Conservation (phyloP, 306 rosid species). For the Rosa rugosa region DNA sequence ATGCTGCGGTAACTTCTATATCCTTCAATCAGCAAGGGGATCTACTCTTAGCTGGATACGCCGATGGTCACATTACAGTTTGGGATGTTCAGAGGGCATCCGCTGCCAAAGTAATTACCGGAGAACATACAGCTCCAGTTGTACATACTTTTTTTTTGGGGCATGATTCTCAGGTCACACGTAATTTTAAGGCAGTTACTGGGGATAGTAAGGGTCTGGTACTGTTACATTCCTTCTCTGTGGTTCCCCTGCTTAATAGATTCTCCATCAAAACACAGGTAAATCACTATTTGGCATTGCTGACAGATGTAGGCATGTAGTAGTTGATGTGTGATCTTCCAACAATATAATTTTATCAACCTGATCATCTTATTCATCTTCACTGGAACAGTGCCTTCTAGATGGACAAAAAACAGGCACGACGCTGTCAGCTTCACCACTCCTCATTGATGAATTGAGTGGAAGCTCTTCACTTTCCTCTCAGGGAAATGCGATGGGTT, state of each 20-base stretch:
- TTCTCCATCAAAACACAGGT: conserved; percentile 88
- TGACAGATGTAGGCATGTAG: conserved; percentile 21
- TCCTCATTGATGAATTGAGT: conserved; percentile 62
- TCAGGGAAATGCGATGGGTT: conserved; percentile 51
- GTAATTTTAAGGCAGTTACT: conserved; percentile 90
- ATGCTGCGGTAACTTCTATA: conserved; percentile 82
- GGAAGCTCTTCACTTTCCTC: conserved; percentile 60
- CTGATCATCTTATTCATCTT: conserved; percentile 40
- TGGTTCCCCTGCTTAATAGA: conserved; percentile 72
- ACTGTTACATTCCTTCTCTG: conserved; percentile 70
- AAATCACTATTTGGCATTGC: conserved; percentile 23
- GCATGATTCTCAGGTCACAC: conserved; percentile 87
- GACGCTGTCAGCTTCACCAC: conserved; percentile 89
- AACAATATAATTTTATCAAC: conserved; percentile 21
- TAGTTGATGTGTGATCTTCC: conserved; percentile 14
- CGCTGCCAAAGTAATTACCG: conserved; percentile 69
- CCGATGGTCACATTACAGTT: conserved; percentile 81
- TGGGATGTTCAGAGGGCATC: conserved; percentile 89
- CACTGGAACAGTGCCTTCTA: conserved; percentile 78
- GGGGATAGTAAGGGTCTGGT: conserved; percentile 97
- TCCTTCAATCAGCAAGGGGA: conserved; percentile 96
- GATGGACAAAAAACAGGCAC: conserved; percentile 92
- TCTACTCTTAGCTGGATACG: conserved; percentile 91
- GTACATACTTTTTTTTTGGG: conserved; percentile 86
- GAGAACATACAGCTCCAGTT: conserved; percentile 88